Evolutionary conservation across 306 rosid species (phyloP).

Genomic region (Luffa aegyptiaca): DNA sequence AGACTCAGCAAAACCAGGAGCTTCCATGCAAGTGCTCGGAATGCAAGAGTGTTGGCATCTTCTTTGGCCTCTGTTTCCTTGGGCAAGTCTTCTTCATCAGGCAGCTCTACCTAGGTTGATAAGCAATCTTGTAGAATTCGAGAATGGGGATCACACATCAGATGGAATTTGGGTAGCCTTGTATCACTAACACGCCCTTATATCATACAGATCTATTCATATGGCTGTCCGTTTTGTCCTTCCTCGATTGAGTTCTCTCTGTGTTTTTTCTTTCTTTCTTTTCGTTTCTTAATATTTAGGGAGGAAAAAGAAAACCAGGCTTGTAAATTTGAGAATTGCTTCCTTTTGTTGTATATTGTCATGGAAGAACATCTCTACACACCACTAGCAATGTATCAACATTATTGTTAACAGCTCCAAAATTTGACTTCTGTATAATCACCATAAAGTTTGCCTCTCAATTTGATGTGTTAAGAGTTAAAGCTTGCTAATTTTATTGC

Average conservation of each 20-base stretch:
- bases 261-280: neutral
- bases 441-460: neutral
- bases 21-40: slow-evolving; percentile 27
- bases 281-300: neutral
- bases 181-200: neutral
- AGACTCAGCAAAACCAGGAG: slow-evolving; percentile 49
- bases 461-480: neutral
- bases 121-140: neutral
- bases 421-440: neutral
- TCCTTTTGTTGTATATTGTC: slow-evolving; percentile 1
- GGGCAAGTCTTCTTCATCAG: neutral
- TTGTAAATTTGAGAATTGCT: slow-evolving; percentile 2
- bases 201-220: neutral
- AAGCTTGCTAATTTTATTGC: neutral
- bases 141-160: neutral
- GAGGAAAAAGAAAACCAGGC: neutral
- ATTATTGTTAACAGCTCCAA: neutral
- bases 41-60: slow-evolving; percentile 2
- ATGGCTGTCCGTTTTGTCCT: neutral
- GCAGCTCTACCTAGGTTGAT: neutral
- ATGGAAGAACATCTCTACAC: neutral
- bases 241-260: neutral
- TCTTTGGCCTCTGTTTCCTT: slow-evolving; percentile 8
- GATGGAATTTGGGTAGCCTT: neutral
- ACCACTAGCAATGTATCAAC: neutral